Evolutionary conservation across 495 filamentous ascomycete genomes (phyloP).

Genomic region (Parathielavia appendiculata): DNA sequence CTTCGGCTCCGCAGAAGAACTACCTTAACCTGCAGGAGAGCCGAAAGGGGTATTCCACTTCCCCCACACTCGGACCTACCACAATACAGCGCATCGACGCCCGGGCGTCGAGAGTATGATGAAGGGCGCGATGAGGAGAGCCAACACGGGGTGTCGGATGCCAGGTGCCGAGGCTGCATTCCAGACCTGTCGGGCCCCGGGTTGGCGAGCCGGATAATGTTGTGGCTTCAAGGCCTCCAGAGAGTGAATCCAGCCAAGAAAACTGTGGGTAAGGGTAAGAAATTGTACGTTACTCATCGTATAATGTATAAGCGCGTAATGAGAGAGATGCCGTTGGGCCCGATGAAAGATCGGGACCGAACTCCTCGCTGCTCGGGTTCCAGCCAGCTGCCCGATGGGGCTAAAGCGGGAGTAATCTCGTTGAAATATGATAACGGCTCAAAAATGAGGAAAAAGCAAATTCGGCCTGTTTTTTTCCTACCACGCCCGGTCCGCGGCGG

Average conservation of each 20-base stretch:
- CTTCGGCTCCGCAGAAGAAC: constrained; percentile 6
- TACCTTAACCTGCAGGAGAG: constrained; percentile 7
- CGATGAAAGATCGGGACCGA: not conserved
- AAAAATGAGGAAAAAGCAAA: not conserved
- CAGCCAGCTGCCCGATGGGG: not conserved
- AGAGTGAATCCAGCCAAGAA: too few relatives aligned
- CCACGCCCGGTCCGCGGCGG: not conserved
- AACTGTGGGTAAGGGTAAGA: not conserved
- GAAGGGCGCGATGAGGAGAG: not conserved
- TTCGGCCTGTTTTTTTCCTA: not conserved
- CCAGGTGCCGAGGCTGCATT: constrained; percentile 16
- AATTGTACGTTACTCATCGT: too few relatives aligned
- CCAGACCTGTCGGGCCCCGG: not conserved
- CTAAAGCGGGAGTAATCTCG: not conserved
- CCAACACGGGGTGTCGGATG: constrained; percentile 5
- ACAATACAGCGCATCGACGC: not conserved
- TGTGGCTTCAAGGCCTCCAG: constrained; percentile 8
- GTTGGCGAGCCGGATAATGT: constrained; percentile 16
- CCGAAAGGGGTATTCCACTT: constrained; percentile 7
- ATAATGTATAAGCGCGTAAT: too few relatives aligned
- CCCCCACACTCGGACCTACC: constrained; percentile 4
- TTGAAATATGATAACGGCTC: not conserved
- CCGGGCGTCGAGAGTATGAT: not conserved
- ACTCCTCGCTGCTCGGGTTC: not conserved
- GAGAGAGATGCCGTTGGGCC: not conserved